A percentile compares a stretch with the other conserved stretches of the same genome.
These are phyloP conservation scores for Stagonosporopsis cucurbitacearum DNA, from an alignment of 2,329 filamentous ascomycete genomes.

Conservation along the genomic window DNA sequence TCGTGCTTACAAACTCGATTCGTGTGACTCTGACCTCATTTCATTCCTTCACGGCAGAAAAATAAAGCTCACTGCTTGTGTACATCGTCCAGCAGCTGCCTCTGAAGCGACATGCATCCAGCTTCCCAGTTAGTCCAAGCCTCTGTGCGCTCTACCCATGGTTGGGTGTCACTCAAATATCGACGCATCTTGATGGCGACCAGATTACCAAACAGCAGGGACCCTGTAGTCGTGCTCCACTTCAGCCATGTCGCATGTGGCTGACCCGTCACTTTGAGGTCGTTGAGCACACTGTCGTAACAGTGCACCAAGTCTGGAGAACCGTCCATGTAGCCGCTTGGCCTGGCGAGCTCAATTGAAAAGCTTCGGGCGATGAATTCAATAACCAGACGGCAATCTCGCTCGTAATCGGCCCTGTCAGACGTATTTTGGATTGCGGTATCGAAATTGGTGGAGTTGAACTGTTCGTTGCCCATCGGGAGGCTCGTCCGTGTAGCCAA, in stretches of 20 bases:
- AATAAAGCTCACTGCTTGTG: background rate
- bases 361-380: constrained; percentile 12
- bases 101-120: constrained; percentile 13
- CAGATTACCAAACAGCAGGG: constrained; percentile 24
- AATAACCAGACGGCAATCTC: constrained; percentile 26
- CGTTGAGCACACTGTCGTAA: constrained; percentile 19
- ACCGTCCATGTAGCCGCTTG: constrained; percentile 9
- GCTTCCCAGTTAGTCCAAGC: constrained; percentile 27
- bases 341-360: background rate
- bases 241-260: constrained; percentile 25
- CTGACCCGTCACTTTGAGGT: constrained; percentile 10
- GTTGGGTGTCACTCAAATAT: constrained; percentile 20
- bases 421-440: background rate
- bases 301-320: constrained; percentile 22
- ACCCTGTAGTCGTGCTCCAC: constrained; percentile 18
- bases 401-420: constrained; percentile 10
- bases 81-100: constrained; percentile 19
- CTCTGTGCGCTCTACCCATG: constrained; percentile 17
- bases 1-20: too few relatives aligned
- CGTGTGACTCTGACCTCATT: background rate
- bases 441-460: background rate
- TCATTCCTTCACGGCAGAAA: background rate
- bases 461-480: constrained; percentile 3
- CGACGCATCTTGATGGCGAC: constrained; percentile 31
- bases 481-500: constrained; percentile 29